These are phyloP conservation scores for Clavispora vitiphila DNA, from an alignment of 805 yeast species.

Conservation along the genomic window DNA sequence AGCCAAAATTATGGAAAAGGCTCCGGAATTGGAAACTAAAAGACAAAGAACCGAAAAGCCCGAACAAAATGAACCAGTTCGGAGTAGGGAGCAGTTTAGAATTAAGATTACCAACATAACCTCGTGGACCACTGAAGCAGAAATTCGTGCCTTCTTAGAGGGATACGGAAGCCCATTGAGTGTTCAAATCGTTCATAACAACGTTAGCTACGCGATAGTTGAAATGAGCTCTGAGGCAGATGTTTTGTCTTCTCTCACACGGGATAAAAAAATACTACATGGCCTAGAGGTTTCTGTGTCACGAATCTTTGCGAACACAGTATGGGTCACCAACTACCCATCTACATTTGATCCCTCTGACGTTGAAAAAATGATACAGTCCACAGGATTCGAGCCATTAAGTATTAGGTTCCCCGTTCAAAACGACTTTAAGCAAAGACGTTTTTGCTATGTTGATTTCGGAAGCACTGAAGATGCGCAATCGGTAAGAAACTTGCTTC, in stretches of 20 bases:
- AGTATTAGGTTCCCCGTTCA: conserved; percentile 64
- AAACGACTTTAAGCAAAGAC: conserved; percentile 46
- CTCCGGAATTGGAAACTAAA: not conserved
- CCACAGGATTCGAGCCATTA: conserved; percentile 29
- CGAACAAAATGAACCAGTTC: conserved; percentile 6
- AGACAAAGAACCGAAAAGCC: conserved; percentile 2
- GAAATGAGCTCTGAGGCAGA: conserved; percentile 50
- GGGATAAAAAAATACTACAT: conserved; percentile 44
- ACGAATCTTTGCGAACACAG: conserved; percentile 43
- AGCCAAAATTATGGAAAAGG: conserved; percentile 2
- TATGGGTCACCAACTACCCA: conserved; percentile 76
- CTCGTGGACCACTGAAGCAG: conserved; percentile 28
- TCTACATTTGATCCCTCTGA: conserved; percentile 41
- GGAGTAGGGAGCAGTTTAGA: conserved; percentile 59
- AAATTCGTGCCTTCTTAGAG: conserved; percentile 41
- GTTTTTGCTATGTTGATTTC: conserved; percentile 74
- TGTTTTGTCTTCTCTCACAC: conserved; percentile 57
- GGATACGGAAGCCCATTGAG: conserved; percentile 57
- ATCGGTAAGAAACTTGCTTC: conserved; percentile 20
- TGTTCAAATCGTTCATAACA: conserved; percentile 18
- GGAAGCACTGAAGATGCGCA: conserved; percentile 38
- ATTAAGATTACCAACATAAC: conserved; percentile 52
- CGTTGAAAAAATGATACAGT: conserved; percentile 36
- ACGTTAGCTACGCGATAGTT: conserved; percentile 40
- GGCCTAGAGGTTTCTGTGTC: conserved; percentile 42